Percentiles rank a stretch among this genome's conserved stretches.
Conservation (phyloP, 371 early-diverging fungal genomes). For the Nematocida ironsii region DNA sequence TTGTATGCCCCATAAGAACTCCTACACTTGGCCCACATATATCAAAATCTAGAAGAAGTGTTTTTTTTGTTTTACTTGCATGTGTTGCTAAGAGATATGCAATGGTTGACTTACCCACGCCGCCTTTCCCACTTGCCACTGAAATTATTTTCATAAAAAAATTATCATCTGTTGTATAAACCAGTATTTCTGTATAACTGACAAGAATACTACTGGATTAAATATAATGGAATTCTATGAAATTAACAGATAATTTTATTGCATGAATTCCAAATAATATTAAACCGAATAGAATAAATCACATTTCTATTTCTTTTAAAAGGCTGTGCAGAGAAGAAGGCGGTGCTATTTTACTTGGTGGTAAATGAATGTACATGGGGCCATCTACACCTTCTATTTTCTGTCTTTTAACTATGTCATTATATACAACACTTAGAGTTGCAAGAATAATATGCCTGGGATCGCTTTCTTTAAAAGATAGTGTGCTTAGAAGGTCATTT, state of each 20-base stretch:
- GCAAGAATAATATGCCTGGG: neutral
- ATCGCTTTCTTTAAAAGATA: constrained; percentile 15
- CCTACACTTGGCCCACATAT: constrained; percentile 87
- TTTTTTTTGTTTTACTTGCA: constrained; percentile 71
- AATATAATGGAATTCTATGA: too few species aligned
- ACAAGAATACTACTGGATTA: too few species aligned
- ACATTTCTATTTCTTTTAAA: constrained; percentile 15
- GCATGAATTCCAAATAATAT: too few species aligned
- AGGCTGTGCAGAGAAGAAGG: constrained; percentile 23
- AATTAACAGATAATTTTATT: too few species aligned
- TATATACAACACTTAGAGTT: constrained; percentile 10
- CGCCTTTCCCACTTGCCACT: constrained; percentile 94
- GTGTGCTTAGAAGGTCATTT: constrained; percentile 2
- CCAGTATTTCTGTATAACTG: too few species aligned
- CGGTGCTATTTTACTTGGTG: neutral
- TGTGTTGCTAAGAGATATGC: constrained; percentile 70
- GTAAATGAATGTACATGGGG: neutral
- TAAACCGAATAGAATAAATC: neutral
- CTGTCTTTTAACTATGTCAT: neutral
- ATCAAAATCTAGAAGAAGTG: constrained; percentile 95
- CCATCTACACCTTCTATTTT: constrained; percentile 9
- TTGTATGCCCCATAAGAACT: constrained; percentile 72
- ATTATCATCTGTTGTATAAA: neutral
- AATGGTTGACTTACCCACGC: constrained; percentile 86
- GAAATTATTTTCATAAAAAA: constrained; percentile 60